Percentiles rank a stretch among this genome's conserved stretches.
Conservation (phyloP, 169 alveolate species). For the Plasmodium knowlesi region DNA sequence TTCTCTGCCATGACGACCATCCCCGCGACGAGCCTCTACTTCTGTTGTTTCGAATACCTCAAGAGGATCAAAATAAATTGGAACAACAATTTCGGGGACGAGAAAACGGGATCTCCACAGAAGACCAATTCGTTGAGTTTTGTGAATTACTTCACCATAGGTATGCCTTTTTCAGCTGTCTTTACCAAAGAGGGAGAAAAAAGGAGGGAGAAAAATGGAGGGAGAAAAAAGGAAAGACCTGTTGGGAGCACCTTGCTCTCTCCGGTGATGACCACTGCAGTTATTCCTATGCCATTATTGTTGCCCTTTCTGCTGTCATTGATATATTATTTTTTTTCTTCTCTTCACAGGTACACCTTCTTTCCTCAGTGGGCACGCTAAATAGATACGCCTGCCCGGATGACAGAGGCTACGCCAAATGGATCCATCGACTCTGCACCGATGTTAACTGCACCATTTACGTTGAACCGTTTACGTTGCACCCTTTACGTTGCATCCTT, state of each 20-base stretch:
- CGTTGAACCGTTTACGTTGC: not conserved
- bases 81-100: not conserved
- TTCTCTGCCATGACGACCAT: slow-evolving; percentile 65
- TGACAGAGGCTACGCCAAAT: not conserved
- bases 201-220: not conserved
- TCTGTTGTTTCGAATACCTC: slow-evolving; percentile 60
- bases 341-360: not conserved
- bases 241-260: not conserved
- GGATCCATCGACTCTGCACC: not conserved
- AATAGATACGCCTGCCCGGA: too few relatives aligned
- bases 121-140: not conserved
- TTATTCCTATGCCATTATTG: not conserved
- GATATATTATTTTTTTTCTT: too few relatives aligned
- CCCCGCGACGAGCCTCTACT: slow-evolving; percentile 73
- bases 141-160: slow-evolving; percentile 29
- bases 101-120: not conserved
- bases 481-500: not conserved
- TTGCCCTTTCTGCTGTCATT: not conserved
- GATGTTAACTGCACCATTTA: not conserved
- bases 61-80: slow-evolving; percentile 12
- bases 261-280: not conserved
- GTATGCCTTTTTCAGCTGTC: not conserved
- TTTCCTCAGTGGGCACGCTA: too few relatives aligned
- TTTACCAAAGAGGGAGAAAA: not conserved
- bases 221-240: not conserved